Evolutionary conservation across 345 rosid species (phyloP).

Genomic region (Euphorbia pulcherrima): DNA sequence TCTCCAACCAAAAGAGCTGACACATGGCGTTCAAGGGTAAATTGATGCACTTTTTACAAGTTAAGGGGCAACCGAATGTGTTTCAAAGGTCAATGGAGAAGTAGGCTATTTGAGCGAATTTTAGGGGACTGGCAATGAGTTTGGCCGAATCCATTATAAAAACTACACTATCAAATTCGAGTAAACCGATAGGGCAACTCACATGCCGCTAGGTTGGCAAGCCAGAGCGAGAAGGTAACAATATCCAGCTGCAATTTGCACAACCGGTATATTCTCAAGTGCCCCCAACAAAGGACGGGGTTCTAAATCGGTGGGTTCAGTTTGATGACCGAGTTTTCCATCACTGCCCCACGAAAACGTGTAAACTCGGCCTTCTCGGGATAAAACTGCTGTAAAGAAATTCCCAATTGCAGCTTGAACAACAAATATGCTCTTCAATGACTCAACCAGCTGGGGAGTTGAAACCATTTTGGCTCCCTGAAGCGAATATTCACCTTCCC

Average conservation of each 20-base stretch:
- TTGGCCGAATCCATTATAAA: neutral
- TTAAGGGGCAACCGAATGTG: too few species aligned
- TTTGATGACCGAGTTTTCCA: conserved; percentile 74
- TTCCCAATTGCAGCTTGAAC: conserved; percentile 92
- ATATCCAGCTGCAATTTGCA: conserved; percentile 90
- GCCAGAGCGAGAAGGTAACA: conserved; percentile 95
- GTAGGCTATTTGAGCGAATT: too few species aligned
- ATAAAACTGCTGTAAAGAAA: conserved; percentile 82
- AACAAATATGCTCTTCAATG: conserved; percentile 73
- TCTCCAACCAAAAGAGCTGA: too few species aligned
- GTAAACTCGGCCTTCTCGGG: conserved; percentile 93
- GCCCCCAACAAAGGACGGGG: conserved; percentile 85
- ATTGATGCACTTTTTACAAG: too few species aligned
- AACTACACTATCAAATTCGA: neutral
- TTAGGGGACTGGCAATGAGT: too few species aligned
- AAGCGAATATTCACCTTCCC: conserved; percentile 56
- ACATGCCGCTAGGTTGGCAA: conserved; percentile 90
- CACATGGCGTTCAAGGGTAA: too few species aligned
- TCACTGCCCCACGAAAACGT: conserved; percentile 90
- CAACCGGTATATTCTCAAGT: conserved; percentile 78
- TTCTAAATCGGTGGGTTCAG: conserved; percentile 60
- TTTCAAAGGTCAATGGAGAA: too few species aligned
- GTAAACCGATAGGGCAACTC: conserved; percentile 37
- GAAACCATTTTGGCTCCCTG: conserved; percentile 62
- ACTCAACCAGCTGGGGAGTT: conserved; percentile 69